These are phyloP conservation scores for Zymoseptoria brevis DNA, from an alignment of 2,329 filamentous ascomycete genomes.

Conservation along the genomic window DNA sequence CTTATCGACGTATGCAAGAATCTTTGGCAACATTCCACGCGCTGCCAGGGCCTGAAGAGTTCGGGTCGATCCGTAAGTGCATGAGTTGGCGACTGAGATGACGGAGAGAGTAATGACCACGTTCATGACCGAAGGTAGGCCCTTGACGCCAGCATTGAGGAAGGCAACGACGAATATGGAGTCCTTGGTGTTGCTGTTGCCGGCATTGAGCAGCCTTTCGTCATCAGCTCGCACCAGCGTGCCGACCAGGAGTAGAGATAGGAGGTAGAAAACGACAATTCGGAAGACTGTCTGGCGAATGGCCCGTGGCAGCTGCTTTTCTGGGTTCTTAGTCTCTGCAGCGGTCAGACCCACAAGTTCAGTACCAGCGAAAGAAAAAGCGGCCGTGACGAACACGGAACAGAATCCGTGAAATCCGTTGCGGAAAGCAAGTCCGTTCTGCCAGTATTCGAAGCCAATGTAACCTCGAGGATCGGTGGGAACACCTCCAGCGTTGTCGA, in stretches of 20 bases:
- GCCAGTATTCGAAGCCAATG: slow-evolving; percentile 24
- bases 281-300: slow-evolving; percentile 28
- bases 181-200: slow-evolving; percentile 35
- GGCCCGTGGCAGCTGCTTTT: slow-evolving; percentile 32
- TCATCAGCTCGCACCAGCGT: no score
- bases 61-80: slow-evolving; percentile 50
- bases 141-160: slow-evolving; percentile 56
- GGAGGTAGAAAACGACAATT: slow-evolving; percentile 26
- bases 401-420: slow-evolving; percentile 26
- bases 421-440: slow-evolving; percentile 7
- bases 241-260: slow-evolving; percentile 24
- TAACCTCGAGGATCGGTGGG: slow-evolving; percentile 26
- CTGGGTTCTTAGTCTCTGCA: slow-evolving; percentile 44
- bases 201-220: slow-evolving; percentile 16
- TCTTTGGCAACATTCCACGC: slow-evolving; percentile 61
- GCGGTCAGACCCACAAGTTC: slow-evolving; percentile 47
- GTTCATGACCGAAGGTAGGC: slow-evolving; percentile 66
- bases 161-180: slow-evolving; percentile 66
- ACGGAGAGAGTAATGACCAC: slow-evolving; percentile 62
- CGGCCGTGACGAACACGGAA: slow-evolving; percentile 30
- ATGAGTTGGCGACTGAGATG: slow-evolving; percentile 50
- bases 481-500: slow-evolving; percentile 35
- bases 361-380: slow-evolving; percentile 46
- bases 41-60: slow-evolving; percentile 43
- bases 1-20: slow-evolving; percentile 76